phyloP scores from a whole-genome alignment of 805 yeast species.

The Suhomyces tanzawaensis region DNA sequence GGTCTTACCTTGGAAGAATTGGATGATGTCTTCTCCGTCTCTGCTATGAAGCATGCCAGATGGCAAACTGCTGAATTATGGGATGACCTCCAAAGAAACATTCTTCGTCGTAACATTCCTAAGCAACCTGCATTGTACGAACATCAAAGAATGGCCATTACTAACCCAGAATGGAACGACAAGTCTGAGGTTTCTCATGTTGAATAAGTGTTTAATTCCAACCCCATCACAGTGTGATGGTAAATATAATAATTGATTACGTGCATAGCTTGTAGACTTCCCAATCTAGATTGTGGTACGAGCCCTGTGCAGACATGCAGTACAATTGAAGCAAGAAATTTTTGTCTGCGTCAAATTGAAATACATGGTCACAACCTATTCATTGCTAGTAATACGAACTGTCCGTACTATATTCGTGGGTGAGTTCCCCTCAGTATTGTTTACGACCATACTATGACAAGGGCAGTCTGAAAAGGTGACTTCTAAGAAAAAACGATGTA shows the following conservation, averaged over 20 bases:
- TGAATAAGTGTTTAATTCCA: conserved; percentile 27
- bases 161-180: conserved; percentile 61
- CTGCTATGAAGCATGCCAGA: conserved; percentile 52
- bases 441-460: no score
- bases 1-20: conserved; percentile 72
- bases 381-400: no score
- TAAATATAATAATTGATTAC: neutral
- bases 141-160: conserved; percentile 58
- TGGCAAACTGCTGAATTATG: conserved; percentile 31
- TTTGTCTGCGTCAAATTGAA: no score
- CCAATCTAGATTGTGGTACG: no score
- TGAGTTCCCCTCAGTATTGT: no score
- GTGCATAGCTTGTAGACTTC: neutral
- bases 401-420: no score
- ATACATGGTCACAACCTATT: no score
- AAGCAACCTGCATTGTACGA: conserved; percentile 57
- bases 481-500: no score
- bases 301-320: no score
- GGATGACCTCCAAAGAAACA: conserved; percentile 44
- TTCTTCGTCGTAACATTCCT: conserved; percentile 45
- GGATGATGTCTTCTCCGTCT: conserved; percentile 68
- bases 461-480: no score
- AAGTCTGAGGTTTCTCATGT: conserved; percentile 53
- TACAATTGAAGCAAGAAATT: no score
- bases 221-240: neutral